phyloP scores from a whole-genome alignment of 768 basidiomycete species.

The Lyophyllum shimeji region DNA sequence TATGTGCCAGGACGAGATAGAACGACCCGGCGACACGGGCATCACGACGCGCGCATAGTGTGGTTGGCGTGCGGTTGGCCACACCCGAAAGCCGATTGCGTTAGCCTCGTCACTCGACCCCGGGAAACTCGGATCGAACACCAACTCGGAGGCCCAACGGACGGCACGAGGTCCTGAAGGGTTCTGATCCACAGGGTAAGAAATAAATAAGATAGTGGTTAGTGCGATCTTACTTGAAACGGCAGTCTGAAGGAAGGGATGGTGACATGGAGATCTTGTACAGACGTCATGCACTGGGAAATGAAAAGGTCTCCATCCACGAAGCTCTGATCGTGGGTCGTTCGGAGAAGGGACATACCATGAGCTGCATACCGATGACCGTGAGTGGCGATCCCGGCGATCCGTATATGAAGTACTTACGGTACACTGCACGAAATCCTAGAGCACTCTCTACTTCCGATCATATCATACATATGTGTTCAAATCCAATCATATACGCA shows the following conservation, averaged over 20 bases:
- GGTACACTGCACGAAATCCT: not conserved
- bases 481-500: too few relatives aligned
- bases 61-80: not conserved
- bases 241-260: slow-evolving; percentile 16
- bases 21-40: slow-evolving; percentile 6
- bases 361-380: not conserved
- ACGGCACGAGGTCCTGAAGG: slow-evolving; percentile 9
- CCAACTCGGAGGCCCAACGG: not conserved
- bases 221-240: slow-evolving; percentile 13
- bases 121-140: slow-evolving; percentile 12
- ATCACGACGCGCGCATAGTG: not conserved
- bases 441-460: not conserved
- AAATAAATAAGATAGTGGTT: slow-evolving; percentile 15
- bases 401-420: not conserved
- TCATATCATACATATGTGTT: too few relatives aligned
- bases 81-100: slow-evolving; percentile 10
- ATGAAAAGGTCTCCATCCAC: slow-evolving; percentile 6
- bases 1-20: not conserved
- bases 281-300: slow-evolving; percentile 7
- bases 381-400: not conserved
- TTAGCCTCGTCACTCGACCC: slow-evolving; percentile 2
- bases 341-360: not conserved
- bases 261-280: not conserved
- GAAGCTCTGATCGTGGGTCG: not conserved
- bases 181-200: slow-evolving; percentile 6